Evolutionary conservation across 2,329 filamentous ascomycete genomes (phyloP).

Genomic region (Nectriaceae sp.): DNA sequence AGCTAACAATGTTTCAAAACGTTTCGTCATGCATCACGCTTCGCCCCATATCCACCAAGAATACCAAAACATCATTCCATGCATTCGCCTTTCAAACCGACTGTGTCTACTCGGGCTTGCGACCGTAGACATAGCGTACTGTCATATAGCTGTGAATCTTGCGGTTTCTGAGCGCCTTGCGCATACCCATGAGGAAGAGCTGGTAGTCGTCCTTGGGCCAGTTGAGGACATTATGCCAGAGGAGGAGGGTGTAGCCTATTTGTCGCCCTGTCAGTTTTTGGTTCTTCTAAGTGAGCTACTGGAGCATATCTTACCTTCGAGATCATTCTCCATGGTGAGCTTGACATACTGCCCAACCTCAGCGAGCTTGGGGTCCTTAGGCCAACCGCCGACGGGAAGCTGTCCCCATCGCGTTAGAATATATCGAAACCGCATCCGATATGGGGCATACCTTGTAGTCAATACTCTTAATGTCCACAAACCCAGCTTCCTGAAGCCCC

Average conservation of each 20-base stretch:
- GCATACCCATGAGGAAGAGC: neutral
- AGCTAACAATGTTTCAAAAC: too few relatives aligned
- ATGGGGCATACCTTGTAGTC: neutral
- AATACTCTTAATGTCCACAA: neutral
- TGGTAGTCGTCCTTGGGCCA: constrained; percentile 1
- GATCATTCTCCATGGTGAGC: neutral
- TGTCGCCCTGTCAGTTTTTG: neutral
- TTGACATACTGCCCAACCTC: neutral
- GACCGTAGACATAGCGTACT: neutral
- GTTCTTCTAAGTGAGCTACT: neutral
- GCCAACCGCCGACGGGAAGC: neutral
- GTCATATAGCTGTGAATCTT: neutral
- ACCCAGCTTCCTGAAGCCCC: neutral
- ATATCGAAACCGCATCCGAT: too few relatives aligned
- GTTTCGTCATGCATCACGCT: too few relatives aligned
- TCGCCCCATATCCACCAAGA: too few relatives aligned
- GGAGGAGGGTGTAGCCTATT: neutral
- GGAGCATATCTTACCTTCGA: neutral
- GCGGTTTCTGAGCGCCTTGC: neutral
- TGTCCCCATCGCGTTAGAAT: too few relatives aligned
- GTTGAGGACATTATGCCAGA: constrained; percentile 1
- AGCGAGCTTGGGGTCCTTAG: neutral
- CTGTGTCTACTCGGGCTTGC: neutral
- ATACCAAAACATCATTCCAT: too few relatives aligned
- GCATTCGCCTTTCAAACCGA: neutral